phyloP scores from a whole-genome alignment of 305 asterid species.

The Solanum aculeatissimum region DNA sequence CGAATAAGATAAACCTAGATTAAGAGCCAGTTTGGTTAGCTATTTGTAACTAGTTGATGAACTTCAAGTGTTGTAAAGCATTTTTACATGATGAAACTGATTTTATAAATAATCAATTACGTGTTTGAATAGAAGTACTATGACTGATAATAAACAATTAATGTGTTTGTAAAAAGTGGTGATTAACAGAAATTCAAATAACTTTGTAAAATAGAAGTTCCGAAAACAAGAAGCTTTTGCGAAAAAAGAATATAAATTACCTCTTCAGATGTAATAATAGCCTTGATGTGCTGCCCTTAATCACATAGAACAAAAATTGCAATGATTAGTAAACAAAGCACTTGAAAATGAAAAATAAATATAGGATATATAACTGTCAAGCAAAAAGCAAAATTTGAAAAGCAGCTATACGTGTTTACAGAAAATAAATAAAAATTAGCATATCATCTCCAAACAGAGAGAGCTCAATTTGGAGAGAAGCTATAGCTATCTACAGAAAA shows the following conservation, averaged over 20 bases:
- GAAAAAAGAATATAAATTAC: constrained; percentile 13
- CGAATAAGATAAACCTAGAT: neutral
- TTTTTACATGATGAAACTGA: neutral
- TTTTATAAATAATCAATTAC: neutral
- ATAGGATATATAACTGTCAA: neutral
- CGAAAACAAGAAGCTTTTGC: neutral
- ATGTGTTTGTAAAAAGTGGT: neutral
- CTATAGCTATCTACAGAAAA: neutral
- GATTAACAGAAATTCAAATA: neutral
- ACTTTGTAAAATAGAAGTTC: neutral
- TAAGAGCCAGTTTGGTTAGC: neutral
- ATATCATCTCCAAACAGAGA: neutral
- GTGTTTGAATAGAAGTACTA: neutral
- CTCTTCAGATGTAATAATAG: constrained; percentile 87
- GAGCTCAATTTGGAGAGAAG: neutral
- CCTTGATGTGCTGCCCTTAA: constrained; percentile 84
- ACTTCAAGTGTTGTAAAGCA: neutral
- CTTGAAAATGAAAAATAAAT: neutral
- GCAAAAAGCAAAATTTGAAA: neutral
- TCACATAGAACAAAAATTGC: neutral
- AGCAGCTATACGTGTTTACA: neutral
- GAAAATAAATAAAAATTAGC: neutral
- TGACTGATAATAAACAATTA: neutral
- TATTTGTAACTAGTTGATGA: neutral
- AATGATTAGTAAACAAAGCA: neutral